phyloP scores from a whole-genome alignment of 768 basidiomycete genomes.

The Hygrophoropsis aurantiaca region DNA sequence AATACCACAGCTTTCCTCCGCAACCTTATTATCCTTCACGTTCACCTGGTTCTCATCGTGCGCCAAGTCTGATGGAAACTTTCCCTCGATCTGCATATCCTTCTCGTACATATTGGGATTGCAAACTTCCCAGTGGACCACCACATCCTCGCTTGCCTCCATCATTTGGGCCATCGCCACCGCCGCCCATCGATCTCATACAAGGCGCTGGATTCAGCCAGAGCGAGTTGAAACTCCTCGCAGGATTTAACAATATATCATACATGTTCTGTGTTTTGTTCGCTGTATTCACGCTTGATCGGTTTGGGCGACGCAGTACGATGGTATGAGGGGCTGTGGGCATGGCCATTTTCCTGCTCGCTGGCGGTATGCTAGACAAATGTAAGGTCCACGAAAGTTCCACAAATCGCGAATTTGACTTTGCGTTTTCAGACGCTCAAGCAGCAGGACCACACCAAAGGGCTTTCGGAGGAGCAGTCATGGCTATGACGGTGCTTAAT shows the following conservation, averaged over 20 bases:
- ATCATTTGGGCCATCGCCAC: constrained; percentile 33
- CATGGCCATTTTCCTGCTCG: constrained; percentile 1
- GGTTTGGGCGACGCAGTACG: constrained; percentile 4
- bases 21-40: constrained; percentile 32
- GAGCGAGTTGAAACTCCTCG: constrained; percentile 4
- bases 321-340: constrained; percentile 8
- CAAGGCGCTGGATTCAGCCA: constrained; percentile 7
- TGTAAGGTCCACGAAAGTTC: neutral
- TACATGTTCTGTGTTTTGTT: constrained; percentile 10
- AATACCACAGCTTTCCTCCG: constrained; percentile 33
- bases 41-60: constrained; percentile 37
- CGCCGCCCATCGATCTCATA: constrained; percentile 16
- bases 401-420: neutral
- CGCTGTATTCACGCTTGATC: constrained; percentile 8
- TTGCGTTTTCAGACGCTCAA: constrained; percentile 2
- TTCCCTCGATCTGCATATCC: constrained; percentile 57
- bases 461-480: neutral
- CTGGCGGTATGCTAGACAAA: constrained; percentile 6
- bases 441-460: constrained; percentile 1
- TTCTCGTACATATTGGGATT: constrained; percentile 57
- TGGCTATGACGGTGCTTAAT: neutral
- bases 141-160: constrained; percentile 31
- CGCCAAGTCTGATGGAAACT: constrained; percentile 53
- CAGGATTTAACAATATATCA: constrained; percentile 5
- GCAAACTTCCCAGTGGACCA: too few species aligned